Base-by-base conservation (phyloP, 139 green algal genomes). In the Chlamydomonas sp. region DNA sequence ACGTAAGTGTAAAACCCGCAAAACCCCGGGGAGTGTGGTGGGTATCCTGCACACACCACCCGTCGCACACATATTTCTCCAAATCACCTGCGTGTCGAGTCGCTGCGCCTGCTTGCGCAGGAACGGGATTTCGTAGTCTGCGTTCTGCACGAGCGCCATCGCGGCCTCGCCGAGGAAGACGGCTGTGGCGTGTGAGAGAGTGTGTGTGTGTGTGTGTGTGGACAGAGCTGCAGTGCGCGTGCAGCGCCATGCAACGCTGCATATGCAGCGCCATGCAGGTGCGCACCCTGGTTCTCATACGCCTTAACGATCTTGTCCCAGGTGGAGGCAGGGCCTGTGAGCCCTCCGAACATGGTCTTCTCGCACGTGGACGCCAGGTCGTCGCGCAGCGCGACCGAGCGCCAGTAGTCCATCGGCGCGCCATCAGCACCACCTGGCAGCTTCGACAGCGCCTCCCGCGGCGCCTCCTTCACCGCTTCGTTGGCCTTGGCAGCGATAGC, bases 51-150 rank as follows among this genome's bases (percentile, higher is more conserved):
- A 54, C 43, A 13, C 43, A 13, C 43, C 13, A 13, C 43, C 43
- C 20, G 20, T 20, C 43, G 16, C 43, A 54, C 43, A 13, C 43
- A 13, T 26, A 26, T 20, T 20, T 20, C 43, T 20, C 43, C 13
- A 13, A 26, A 13, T 20, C 43, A 48, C 60, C 60, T 47, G 34
- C 13, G 20, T 10, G 10, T 47, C 60, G 5, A 63, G 58, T 5
- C 29, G 13, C 26, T 28, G 5, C 13, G 43, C 57, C 70, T 85
- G 74, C 63, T 89, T 86, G 35, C 85, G 85, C 29, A 90, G 54
- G 35, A 80, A 91, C 0, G 89, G 89, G 1, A 91, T 79, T 50
- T 95, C 89, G 65, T 84, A 93, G 69, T 95, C 88, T 5, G 82
- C 84, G 69, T 89, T 88, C 39, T 87, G 78, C 0, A 79, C 36